phyloP scores from a whole-genome alignment of 768 basidiomycete species.

The Cyclocybe cylindracea region DNA sequence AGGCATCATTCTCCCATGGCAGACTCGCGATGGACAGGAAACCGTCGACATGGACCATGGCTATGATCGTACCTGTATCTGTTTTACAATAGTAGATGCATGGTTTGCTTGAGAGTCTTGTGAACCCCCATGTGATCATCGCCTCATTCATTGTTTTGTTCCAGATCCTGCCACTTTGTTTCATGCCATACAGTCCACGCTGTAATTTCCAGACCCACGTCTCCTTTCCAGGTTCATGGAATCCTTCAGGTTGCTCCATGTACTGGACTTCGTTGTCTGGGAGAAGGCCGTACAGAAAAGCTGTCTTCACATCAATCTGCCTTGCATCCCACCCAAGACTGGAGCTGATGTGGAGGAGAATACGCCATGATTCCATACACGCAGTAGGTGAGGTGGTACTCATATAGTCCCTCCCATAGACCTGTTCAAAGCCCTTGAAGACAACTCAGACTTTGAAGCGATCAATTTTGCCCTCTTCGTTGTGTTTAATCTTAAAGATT shows the following conservation, averaged over 20 bases:
- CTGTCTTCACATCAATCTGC: constrained; percentile 41
- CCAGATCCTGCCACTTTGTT: too few species aligned
- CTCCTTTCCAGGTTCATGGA: constrained; percentile 25
- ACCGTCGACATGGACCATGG: constrained; percentile 37
- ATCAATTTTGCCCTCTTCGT: too few species aligned
- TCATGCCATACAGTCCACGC: too few species aligned
- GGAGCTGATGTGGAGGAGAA: constrained; percentile 37
- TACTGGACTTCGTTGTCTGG: constrained; percentile 28
- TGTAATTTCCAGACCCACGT: constrained; percentile 23
- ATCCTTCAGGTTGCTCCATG: constrained; percentile 38
- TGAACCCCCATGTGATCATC: constrained; percentile 32
- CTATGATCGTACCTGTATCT: constrained; percentile 24
- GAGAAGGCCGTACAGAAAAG: constrained; percentile 36
- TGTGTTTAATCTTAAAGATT: constrained; percentile 32
- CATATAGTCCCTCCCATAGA: constrained; percentile 41
- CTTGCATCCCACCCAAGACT: constrained; percentile 32
- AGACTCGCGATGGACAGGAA: constrained; percentile 19
- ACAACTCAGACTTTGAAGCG: constrained; percentile 43
- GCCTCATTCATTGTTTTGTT: constrained; percentile 24
- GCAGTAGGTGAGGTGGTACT: constrained; percentile 42
- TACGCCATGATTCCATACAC: constrained; percentile 36
- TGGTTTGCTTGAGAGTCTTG: constrained; percentile 23
- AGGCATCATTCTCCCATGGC: constrained; percentile 1
- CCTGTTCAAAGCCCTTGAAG: constrained; percentile 41
- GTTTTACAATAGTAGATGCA: too few species aligned